Evolutionary conservation across 2,329 filamentous ascomycete species (phyloP), one percentile per base, ranked within the genome.

Genomic region (Ceratocystis alfenasii): DNA sequence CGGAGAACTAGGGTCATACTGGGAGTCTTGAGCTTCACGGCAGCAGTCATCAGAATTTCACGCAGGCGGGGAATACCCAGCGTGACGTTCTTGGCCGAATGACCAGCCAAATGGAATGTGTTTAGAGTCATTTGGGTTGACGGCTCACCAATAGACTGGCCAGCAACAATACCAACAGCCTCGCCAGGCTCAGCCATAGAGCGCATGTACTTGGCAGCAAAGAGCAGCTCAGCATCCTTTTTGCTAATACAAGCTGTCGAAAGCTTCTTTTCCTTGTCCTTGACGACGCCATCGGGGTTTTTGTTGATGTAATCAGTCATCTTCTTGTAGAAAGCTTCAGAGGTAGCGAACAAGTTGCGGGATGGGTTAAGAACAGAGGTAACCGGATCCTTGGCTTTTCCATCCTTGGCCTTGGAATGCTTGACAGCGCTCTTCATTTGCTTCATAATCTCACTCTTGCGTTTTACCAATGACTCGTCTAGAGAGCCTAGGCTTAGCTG

Each of bases 71-170:
- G 94, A 73, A 99, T 97, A 89, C 94, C 94, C 22, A 96, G 83
- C 0, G 94, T 99, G 73, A 99, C 95, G 82, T 99, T 99, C 81
- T 96, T 97, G 36, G 94, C 88, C 22, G 94, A 92, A 80, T 97
- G 93, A 73, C 94, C 94, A 75, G 94, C 94, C 83, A 99, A 89
- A 83, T 99, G 94, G 84, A 99, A 99, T 33, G 95, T 99, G 78
- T 99, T 99, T 65, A 99, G 79, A 6, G 95, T 99, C 95, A 99
- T 99, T 75, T 99, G 94, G 10, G 94, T 99, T 1, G 92, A 96
- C 7, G 95, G 94, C 74, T 99, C 95, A 73, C 94, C 94, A 53
- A 99, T 87, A 41, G 93, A 97, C 76, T 99, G 94, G 8, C 92
- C 92, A 63, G 95, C 95, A 67, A 99, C 90, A 69, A 99, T 95